Base-by-base conservation (phyloP, 108 stramenopile genomes). In the Stephanodiscus minutulus region DNA sequence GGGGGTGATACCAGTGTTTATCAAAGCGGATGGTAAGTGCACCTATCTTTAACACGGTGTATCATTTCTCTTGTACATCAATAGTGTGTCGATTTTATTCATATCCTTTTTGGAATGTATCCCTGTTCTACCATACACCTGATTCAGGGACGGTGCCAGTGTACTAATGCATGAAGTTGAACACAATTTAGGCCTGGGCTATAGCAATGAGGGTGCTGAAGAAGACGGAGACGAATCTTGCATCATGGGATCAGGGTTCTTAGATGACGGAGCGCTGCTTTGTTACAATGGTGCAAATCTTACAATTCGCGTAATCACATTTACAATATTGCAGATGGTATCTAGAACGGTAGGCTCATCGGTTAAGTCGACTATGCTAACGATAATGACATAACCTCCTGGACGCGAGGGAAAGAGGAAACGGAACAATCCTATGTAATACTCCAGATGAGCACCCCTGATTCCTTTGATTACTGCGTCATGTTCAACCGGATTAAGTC, bases 201-300 rank as follows among this genome's bases (percentile, higher is more conserved):
- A 89, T 54, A 63, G 82, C 17, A 68, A 44, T 17, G 71, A 86
- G 63, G 68, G 53, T n/a, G 72, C 48, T 18, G 60, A 62, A 10
- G 1, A 55, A 52, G 86, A 89, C 53, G 85, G 78, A 9, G 88
- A 86, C 69, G 75, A 81, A 63, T 74, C 78, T 20, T 33, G 57
- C 35, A 58, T 58, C 17, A 58, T 58, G 57, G 57, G 57, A 15
- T 17, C 35, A 18, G 29, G 35, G 3, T 58, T 36, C 18, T 36
- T 17, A 0, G 57, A 58, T 1, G 24, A 36, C 37, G 57, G 57
- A 58, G 3, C 57, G 33, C 57, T 33, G 2, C 12, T 58, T 15
- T 58, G 57, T 20, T 58, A 18, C 35, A 58, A 58, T 29, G 35
- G 35, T 15, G 57, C 35, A 7, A 58, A 18, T 36, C 35, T 58